phyloP scores from a whole-genome alignment of 306 rosid species.

The Lathyrus aphaca region DNA sequence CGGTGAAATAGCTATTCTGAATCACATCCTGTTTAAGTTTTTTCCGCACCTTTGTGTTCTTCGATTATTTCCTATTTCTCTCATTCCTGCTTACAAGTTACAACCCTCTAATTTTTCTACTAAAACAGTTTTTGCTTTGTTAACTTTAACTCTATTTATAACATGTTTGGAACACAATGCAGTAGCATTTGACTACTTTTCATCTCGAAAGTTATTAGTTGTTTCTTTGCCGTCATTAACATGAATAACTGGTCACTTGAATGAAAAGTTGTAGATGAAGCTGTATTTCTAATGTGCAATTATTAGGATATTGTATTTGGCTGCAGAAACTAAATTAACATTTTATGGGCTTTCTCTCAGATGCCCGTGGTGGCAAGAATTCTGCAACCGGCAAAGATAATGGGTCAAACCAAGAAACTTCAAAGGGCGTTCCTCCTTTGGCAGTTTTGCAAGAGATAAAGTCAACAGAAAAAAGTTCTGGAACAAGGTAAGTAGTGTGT shows the following conservation, averaged over 20 bases:
- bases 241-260: neutral
- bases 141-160: neutral
- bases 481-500: slow-evolving; percentile 48
- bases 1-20: slow-evolving; percentile 56
- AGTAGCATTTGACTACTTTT: neutral
- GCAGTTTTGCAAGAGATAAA: slow-evolving; percentile 59
- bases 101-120: neutral
- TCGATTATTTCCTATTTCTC: neutral
- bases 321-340: slow-evolving; percentile 29
- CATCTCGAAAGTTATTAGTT: too few relatives aligned
- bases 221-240: too few relatives aligned
- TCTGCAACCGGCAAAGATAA: slow-evolving; percentile 65
- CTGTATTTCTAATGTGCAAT: slow-evolving; percentile 25
- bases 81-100: neutral
- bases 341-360: slow-evolving; percentile 52
- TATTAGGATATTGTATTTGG: slow-evolving; percentile 32
- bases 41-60: neutral
- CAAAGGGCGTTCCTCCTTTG: slow-evolving; percentile 53
- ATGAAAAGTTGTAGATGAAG: slow-evolving; percentile 14
- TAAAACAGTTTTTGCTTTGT: slow-evolving; percentile 19
- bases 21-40: slow-evolving; percentile 27
- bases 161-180: slow-evolving; percentile 27
- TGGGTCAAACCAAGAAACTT: slow-evolving; percentile 62
- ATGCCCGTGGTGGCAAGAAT: slow-evolving; percentile 70
- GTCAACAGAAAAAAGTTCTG: slow-evolving; percentile 53